Conservation (phyloP, 805 yeast species). For the Yueomyces sp. region DNA sequence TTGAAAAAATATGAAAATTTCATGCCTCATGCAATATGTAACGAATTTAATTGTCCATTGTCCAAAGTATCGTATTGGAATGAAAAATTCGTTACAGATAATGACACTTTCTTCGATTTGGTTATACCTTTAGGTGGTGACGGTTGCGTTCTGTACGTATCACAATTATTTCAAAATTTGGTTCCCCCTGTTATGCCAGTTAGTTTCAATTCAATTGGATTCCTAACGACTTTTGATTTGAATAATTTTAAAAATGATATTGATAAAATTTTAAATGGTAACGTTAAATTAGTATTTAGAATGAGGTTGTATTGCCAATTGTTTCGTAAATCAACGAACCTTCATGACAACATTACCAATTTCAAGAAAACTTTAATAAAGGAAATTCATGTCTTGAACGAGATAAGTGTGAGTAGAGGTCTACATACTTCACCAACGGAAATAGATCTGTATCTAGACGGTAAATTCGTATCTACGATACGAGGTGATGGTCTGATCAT, state of each 20-base stretch:
- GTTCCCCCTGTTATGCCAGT: slow-evolving; percentile 89
- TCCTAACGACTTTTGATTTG: slow-evolving; percentile 72
- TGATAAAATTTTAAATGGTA: slow-evolving; percentile 43
- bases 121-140: slow-evolving; percentile 90
- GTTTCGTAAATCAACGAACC: slow-evolving; percentile 17
- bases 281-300: slow-evolving; percentile 65
- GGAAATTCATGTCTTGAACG: slow-evolving; percentile 68
- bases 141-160: slow-evolving; percentile 83
- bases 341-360: not conserved
- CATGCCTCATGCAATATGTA: slow-evolving; percentile 37
- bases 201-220: slow-evolving; percentile 66
- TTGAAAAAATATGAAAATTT: slow-evolving; percentile 50
- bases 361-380: slow-evolving; percentile 22
- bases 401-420: slow-evolving; percentile 81
- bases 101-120: slow-evolving; percentile 42
- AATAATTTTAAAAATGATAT: slow-evolving; percentile 54
- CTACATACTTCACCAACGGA: slow-evolving; percentile 85
- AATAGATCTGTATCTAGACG: slow-evolving; percentile 81
- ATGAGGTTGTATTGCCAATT: slow-evolving; percentile 81
- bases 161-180: slow-evolving; percentile 63
- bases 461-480: slow-evolving; percentile 67
- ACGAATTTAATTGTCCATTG: slow-evolving; percentile 30
- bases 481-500: slow-evolving; percentile 89
- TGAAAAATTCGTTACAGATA: slow-evolving; percentile 33
- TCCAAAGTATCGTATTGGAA: slow-evolving; percentile 48